Evolutionary conservation across 495 filamentous ascomycete genomes (phyloP), one percentile per base, ranked within the genome.

Genomic region (Filosporella fistucella): DNA sequence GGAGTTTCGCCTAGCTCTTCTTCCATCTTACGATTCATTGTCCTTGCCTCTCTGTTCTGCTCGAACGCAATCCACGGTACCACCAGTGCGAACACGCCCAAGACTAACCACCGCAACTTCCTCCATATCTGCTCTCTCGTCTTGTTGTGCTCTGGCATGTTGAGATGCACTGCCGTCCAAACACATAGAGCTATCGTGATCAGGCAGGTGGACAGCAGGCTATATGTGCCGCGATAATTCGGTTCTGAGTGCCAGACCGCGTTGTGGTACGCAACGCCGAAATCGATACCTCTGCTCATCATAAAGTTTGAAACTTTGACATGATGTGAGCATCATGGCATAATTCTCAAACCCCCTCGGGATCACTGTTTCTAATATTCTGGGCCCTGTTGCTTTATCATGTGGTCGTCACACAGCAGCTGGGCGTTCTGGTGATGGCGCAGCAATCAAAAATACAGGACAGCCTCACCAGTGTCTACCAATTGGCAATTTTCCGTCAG

Each of bases 121-220:
- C 28, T 42, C 43, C 37, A n/a, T 12, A 16, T 14, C 14, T 54
- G 45, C 11, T 47, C 25, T 3, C 1, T 8, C 6, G 9, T 3
- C 39, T 2, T 10, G 5, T 47, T 14, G 11, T 38, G 3, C 3
- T 42, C 38, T 16, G 63, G 46, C 13, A 72, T 49, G 42, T 73
- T 64, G 0, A 67, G 50, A 49, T 73, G 69, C 1, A 73, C 38
- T 3, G 68, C 62, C 5, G 66, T 64, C 68, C 64, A 72, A 16
- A 71, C 51, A 43, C 68, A 71, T 4, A 72, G 42, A 1, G 29
- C 33, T 8, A 68, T 49, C 2, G 67, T 74, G 5, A 69, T 49
- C 4, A 68, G 14, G 47, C 67, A 72, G 35, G 51, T 60, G 1
- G 34, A 54, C 2, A 71, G 17, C 9, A 74, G 53, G 25, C 50